Conservation (phyloP, 2,329 filamentous ascomycete species). For the Escovopsis sp. region DNA sequence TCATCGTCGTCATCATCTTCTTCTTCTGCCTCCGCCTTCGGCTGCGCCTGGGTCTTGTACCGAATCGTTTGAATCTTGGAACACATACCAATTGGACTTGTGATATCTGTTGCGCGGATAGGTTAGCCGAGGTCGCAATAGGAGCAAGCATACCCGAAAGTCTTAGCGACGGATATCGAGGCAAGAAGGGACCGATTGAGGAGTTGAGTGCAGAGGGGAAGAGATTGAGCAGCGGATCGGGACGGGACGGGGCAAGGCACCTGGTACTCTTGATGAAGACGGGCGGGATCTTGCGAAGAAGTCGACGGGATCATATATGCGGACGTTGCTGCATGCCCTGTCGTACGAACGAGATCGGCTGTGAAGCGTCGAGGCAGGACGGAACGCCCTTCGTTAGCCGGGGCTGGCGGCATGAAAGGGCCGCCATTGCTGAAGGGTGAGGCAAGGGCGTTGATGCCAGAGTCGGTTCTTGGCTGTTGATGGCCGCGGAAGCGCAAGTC, state of each 20-base stretch:
- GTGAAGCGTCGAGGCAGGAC: slow-evolving; percentile 85
- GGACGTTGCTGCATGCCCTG: slow-evolving; percentile 66
- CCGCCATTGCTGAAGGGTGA: slow-evolving; percentile 58
- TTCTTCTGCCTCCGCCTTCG: too few relatives aligned
- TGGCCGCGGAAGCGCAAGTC: slow-evolving; percentile 66
- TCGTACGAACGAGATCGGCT: slow-evolving; percentile 44
- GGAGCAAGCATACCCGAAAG: background rate
- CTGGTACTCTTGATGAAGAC: slow-evolving; percentile 31
- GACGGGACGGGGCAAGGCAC: slow-evolving; percentile 10
- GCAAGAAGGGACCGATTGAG: background rate
- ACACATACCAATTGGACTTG: slow-evolving; percentile 62
- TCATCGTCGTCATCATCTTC: too few relatives aligned
- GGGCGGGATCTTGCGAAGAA: slow-evolving; percentile 32
- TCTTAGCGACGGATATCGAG: background rate
- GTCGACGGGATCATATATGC: slow-evolving; percentile 38
- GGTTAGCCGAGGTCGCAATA: slow-evolving; percentile 5
- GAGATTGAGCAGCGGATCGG: background rate
- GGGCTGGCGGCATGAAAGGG: slow-evolving; percentile 37
- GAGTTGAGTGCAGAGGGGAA: too few relatives aligned
- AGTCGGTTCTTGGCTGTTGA: slow-evolving; percentile 64
- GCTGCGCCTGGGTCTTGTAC: background rate
- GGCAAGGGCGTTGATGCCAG: slow-evolving; percentile 58
- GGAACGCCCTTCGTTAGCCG: slow-evolving; percentile 54
- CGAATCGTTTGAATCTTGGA: background rate
- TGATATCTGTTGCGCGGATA: slow-evolving; percentile 32